Conservation (phyloP, 2,329 filamentous ascomycete species). For the Herpotrichia juniperi region DNA sequence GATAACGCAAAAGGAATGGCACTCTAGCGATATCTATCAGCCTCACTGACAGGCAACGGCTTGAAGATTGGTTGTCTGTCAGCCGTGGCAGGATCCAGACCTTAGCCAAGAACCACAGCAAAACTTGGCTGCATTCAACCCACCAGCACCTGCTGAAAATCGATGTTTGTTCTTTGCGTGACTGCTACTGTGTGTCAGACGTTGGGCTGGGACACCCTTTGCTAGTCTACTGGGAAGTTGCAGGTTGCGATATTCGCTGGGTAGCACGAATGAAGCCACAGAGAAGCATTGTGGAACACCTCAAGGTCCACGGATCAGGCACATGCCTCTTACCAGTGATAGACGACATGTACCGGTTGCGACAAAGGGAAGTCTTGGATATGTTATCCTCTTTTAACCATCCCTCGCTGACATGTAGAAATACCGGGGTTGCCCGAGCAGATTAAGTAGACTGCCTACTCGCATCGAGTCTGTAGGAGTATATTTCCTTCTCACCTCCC, state of each 20-base stretch:
- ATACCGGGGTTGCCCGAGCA: background rate
- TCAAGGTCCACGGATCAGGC: conserved; percentile 4
- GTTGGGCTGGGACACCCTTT: background rate
- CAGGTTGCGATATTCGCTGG: conserved; percentile 3
- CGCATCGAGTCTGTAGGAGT: conserved; percentile 24
- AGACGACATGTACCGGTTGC: background rate
- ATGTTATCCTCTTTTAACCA: background rate
- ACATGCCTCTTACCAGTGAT: background rate
- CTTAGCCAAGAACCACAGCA: conserved; percentile 31
- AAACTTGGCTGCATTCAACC: conserved; percentile 33
- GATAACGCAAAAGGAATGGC: background rate
- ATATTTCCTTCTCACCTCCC: conserved; percentile 23
- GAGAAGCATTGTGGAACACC: conserved; percentile 16
- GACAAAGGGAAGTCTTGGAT: background rate
- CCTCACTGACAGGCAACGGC: conserved; percentile 7
- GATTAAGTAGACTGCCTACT: background rate
- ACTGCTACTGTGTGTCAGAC: conserved; percentile 4
- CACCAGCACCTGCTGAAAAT: conserved; percentile 5
- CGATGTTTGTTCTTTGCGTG: conserved; percentile 1
- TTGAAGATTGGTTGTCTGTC: conserved; percentile 14
- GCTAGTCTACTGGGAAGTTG: background rate
- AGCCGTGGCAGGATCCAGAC: conserved; percentile 42
- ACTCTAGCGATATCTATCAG: conserved; percentile 6
- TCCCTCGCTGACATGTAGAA: background rate
- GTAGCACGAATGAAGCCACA: conserved; percentile 11